Base-by-base conservation (phyloP, 306 rosid genomes). In the Quercus ilex region DNA sequence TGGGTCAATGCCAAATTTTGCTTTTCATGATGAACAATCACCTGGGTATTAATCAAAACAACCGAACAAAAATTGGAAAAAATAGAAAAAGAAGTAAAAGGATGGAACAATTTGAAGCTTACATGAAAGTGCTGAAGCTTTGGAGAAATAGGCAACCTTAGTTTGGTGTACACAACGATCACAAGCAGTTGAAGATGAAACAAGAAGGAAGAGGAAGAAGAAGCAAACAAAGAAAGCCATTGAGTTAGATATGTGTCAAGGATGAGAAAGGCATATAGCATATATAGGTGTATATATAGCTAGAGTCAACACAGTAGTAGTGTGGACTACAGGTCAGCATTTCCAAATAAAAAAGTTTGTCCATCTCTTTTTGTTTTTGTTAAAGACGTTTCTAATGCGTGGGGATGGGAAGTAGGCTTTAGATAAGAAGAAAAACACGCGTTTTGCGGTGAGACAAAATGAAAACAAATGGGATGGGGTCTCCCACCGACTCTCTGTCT, bases 161-260 rank as follows among this genome's bases (percentile, higher is more conserved):
- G 92, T 59, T 78, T 85, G 89, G 38, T 88, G 86, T 2, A 86
- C 21, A 26, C 99, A 94, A 6, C 95, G 90, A 84, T 93, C 92
- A 33, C 98, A 93, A 52, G 95, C 97, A 18, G 82, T 2, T 0
- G 86, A 90, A 21, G 97, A 85, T 12, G 92, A 82, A 72, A 85
- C 30, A n/a, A 92, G 72, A 55, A 90, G 46, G 81, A 82, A 79
- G 77, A 82, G 74, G 75, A 88, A 3, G 76, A 86, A 25, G 55
- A 76, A 68, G 80, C 15, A 72, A 13, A 88, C 77, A 56, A 90
- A 67, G 63, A 76, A 72, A 86, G 90, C 84, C 94, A 89, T 88
- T 20, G 18, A 64, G 69, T 49, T 65, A 68, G 76, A 26, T 10
- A 49, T 19, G 52, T 35, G 51, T 68, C 25, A 10, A n/a, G 26